A percentile compares a stretch with the other conserved stretches of the same genome.
Conservation (phyloP, 192 early-diverging fungal genomes). For the Backusella parvicylindrica region DNA sequence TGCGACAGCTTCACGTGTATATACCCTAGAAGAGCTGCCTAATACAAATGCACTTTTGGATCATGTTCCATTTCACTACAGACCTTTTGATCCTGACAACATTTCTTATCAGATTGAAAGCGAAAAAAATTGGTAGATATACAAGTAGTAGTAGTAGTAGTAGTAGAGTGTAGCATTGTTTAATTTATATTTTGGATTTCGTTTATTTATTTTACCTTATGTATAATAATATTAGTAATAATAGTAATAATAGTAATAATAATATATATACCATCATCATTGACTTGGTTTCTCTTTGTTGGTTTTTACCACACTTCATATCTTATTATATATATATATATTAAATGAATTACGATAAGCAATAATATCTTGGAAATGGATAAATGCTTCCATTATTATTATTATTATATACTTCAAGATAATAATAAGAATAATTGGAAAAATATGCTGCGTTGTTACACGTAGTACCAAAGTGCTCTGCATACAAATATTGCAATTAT, state of each 20-base stretch:
- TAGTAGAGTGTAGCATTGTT: neutral
- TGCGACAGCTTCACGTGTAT: neutral
- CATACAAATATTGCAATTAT: neutral
- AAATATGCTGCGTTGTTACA: neutral
- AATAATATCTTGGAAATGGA: too few relatives aligned
- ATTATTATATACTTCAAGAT: neutral
- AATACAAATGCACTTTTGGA: neutral
- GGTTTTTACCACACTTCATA: too few relatives aligned
- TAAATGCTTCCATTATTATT: neutral
- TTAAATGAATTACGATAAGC: too few relatives aligned
- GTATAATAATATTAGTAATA: neutral
- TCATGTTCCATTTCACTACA: conserved; percentile 8
- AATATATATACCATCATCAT: too few relatives aligned
- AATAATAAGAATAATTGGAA: neutral
- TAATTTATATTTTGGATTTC: neutral
- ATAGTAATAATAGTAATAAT: neutral
- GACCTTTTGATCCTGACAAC: conserved; percentile 20
- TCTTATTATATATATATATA: too few relatives aligned
- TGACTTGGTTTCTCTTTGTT: too few relatives aligned
- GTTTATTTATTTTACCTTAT: neutral
- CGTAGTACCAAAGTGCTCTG: neutral
- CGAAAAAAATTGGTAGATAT: neutral
- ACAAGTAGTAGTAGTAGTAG: neutral
- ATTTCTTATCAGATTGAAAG: conserved; percentile 1
- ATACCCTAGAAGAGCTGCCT: neutral